These are phyloP conservation scores for Fusarium fracticaudum DNA, from an alignment of 2,329 filamentous ascomycete genomes.

Conservation along the genomic window DNA sequence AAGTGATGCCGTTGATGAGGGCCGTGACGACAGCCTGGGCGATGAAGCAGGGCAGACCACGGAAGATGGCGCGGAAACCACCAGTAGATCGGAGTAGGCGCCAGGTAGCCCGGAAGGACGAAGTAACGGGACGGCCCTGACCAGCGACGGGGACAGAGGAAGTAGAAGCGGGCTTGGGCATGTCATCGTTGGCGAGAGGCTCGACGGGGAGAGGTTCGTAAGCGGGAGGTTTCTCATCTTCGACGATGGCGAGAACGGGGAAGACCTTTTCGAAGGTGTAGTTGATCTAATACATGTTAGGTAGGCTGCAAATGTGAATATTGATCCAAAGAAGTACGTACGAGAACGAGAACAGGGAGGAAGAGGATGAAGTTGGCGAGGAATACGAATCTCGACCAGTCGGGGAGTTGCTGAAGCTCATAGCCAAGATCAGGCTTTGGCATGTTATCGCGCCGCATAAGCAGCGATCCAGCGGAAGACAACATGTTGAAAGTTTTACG, in stretches of 20 bases:
- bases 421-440: conserved; percentile 11
- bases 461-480: conserved; percentile 19
- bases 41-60: conserved; percentile 68
- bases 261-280: conserved; percentile 64
- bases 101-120: conserved; percentile 61
- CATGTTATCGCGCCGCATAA: conserved; percentile 49
- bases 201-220: conserved; percentile 63
- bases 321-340: conserved; percentile 41
- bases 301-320: background rate
- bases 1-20: conserved; percentile 57
- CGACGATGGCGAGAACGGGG: conserved; percentile 65
- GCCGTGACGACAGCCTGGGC: conserved; percentile 50
- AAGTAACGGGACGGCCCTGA: conserved; percentile 51
- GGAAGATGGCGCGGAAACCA: conserved; percentile 74
- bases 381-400: conserved; percentile 53
- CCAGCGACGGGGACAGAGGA: conserved; percentile 32
- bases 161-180: conserved; percentile 48
- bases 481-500: conserved; percentile 23
- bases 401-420: conserved; percentile 11
- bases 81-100: conserved; percentile 68
- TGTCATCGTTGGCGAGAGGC: conserved; percentile 49
- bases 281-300: conserved; percentile 47
- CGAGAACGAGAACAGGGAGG: conserved; percentile 55
- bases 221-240: conserved; percentile 65
- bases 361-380: conserved; percentile 56